A percentile compares a stretch with the other conserved stretches of the same genome.
Evolutionary conservation across 225 moss, liverwort and hornwort species (phyloP).

Genomic region (Physcomitrellopsis africana): DNA sequence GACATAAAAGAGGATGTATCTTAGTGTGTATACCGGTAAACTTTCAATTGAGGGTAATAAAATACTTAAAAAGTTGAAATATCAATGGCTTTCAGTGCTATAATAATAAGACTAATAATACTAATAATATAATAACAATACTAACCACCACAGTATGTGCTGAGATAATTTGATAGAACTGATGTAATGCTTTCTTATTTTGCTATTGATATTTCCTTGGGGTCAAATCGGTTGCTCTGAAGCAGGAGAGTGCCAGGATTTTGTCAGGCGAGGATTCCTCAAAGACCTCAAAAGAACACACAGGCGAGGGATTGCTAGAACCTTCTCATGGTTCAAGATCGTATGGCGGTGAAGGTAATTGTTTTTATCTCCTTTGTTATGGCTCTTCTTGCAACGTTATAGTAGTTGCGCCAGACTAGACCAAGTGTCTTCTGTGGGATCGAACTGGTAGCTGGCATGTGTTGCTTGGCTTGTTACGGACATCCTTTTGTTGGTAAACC

Average conservation of each 20-base stretch:
- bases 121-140: too few species aligned
- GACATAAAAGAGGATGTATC: constrained; percentile 15
- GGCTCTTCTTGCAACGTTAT: constrained; percentile 21
- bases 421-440: constrained; percentile 12
- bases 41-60: not conserved
- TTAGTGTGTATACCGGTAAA: constrained; percentile 13
- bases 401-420: constrained; percentile 9
- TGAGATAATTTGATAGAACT: constrained; percentile 2
- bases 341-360: constrained; percentile 60
- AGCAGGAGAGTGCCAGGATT: constrained; percentile 49
- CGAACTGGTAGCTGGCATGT: constrained; percentile 10
- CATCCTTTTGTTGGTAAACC: not conserved
- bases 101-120: too few species aligned
- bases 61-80: too few species aligned
- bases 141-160: not conserved
- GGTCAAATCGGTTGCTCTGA: constrained; percentile 14
- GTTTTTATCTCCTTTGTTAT: constrained; percentile 21
- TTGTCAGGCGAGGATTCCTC: constrained; percentile 33
- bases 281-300: constrained; percentile 25
- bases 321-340: constrained; percentile 47
- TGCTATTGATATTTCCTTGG: not conserved
- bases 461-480: constrained; percentile 6
- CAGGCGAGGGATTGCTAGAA: constrained; percentile 34
- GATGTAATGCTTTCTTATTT: not conserved
- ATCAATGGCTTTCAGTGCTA: too few species aligned